Evolutionary conservation across 1,139 yeast genomes (phyloP), one percentile per base, ranked within the genome.

Genomic region (Tardiomyces depauwii): DNA sequence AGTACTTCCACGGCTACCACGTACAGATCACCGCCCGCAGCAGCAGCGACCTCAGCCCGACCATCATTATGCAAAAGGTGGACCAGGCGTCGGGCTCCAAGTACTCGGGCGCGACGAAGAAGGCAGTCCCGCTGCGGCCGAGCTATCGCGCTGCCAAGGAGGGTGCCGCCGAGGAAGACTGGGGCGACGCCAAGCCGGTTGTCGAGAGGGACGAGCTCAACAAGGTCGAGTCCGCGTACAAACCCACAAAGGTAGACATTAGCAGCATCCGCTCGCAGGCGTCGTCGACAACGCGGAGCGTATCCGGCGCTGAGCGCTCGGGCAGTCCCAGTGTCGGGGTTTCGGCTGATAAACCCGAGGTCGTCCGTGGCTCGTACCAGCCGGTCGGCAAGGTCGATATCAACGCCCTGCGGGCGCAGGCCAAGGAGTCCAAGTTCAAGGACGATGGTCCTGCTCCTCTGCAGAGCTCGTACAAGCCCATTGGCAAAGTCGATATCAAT

Each of bases 11-110:
- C 39, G 95, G 95, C 39, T 91, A 89, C 66, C 98, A 91, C 62
- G 89, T 91, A 47, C 97, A 91, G 66, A 80, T 93, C 53, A 87
- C 96, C 41, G 98, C 97, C n/a, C 78, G 97, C 66, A 94, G 86
- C 60, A 74, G 78, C 46, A 96, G 87, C 59, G 98, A 93, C 62
- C 74, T 93, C 62, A 85, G 85, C 55, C 85, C 83, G 43, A 73
- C 75, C 32, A 94, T 84, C 51, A 77, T 91, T 52, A 65, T 87
- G 54, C 73, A 78, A 47, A 80, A 87, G 56, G 80, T 93, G 44
- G 80, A 86, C 53, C 83, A 87, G 54, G 96, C 98, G 39, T 85
- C 97, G 1, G 98, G 98, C 56, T 96, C 98, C 21, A 80, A 95
- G 61, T 91, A 91, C 67, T 82, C 95, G 3, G 77, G 80, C 47